phyloP scores from a whole-genome alignment of 2,329 filamentous ascomycete genomes.

The Hymenoscyphus occultus region DNA sequence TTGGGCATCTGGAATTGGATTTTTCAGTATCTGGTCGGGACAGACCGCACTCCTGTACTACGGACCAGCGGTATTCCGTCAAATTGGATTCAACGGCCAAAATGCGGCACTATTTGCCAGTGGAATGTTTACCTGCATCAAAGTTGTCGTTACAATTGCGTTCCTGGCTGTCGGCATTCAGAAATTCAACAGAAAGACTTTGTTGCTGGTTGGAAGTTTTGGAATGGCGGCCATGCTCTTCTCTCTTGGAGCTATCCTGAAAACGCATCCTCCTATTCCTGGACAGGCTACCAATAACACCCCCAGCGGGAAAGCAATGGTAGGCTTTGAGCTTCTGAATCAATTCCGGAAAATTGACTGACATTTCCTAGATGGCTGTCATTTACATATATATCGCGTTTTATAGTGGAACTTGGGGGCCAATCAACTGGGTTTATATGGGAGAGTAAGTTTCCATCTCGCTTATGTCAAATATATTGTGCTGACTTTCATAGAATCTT shows the following conservation, averaged over 20 bases:
- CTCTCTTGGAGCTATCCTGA: constrained; percentile 46
- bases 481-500: constrained; percentile 32
- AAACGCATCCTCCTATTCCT: constrained; percentile 39
- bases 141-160: constrained; percentile 13
- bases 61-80: constrained; percentile 18
- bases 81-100: constrained; percentile 19
- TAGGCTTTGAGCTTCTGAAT: not conserved
- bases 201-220: constrained; percentile 46
- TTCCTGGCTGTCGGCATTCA: constrained; percentile 38
- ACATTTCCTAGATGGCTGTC: constrained; percentile 16
- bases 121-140: constrained; percentile 21
- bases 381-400: constrained; percentile 31
- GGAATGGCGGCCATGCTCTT: constrained; percentile 52
- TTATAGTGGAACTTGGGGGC: constrained; percentile 51
- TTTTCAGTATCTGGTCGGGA: constrained; percentile 40
- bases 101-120: constrained; percentile 19
- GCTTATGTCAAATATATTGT: constrained; percentile 46
- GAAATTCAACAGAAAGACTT: constrained; percentile 45
- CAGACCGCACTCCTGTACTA: constrained; percentile 24
- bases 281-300: constrained; percentile 7
- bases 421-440: constrained; percentile 49
- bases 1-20: constrained; percentile 21
- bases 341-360: not conserved
- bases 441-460: constrained; percentile 45
- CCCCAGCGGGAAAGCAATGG: constrained; percentile 57